These are phyloP conservation scores for Tillandsia fasciculata DNA, from an alignment of 176 grass and related monocot species.

Conservation along the genomic window DNA sequence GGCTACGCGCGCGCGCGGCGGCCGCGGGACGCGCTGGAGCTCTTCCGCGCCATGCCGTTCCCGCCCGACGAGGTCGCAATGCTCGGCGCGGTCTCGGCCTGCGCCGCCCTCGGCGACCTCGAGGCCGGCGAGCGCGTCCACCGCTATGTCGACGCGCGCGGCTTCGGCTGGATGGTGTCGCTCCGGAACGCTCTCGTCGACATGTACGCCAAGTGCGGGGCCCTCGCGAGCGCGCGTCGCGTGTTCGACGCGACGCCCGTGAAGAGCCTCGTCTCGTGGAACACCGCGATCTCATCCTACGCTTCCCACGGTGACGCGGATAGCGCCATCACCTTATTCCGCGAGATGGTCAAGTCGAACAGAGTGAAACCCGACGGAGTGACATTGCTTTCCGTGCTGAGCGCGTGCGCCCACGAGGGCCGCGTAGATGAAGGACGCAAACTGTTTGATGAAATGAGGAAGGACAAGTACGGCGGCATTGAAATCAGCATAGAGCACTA, in stretches of 20 bases:
- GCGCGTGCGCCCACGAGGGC: slow-evolving; percentile 29
- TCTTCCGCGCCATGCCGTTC: slow-evolving; percentile 39
- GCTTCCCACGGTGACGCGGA: slow-evolving; percentile 34
- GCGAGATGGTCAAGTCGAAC: slow-evolving; percentile 27
- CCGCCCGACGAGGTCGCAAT: slow-evolving; percentile 55
- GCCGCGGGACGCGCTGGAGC: slow-evolving; percentile 31
- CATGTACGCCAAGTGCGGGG: slow-evolving; percentile 54
- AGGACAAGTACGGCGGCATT: slow-evolving; percentile 25
- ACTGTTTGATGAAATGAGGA: slow-evolving; percentile 26
- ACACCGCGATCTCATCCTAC: slow-evolving; percentile 40
- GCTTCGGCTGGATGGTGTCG: slow-evolving; percentile 49
- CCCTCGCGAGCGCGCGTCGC: slow-evolving; percentile 20
- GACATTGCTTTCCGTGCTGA: slow-evolving; percentile 35
- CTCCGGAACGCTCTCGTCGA: slow-evolving; percentile 46
- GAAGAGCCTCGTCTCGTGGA: slow-evolving; percentile 44
- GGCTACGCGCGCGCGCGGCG: slow-evolving; percentile 25
- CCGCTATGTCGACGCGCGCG: slow-evolving; percentile 30
- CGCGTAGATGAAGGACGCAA: slow-evolving; percentile 35
- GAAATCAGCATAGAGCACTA: slow-evolving; percentile 38
- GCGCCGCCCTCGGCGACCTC: slow-evolving; percentile 49
- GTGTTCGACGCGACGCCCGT: slow-evolving; percentile 34
- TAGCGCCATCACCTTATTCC: slow-evolving; percentile 24
- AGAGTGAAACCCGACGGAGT: slow-evolving; percentile 34
- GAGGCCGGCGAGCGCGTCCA: slow-evolving; percentile 27
- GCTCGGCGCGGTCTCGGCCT: slow-evolving; percentile 45